Evolutionary conservation across 139 green algal species (phyloP), one percentile per base, ranked within the genome.

Genomic region (Auxenochlorella protothecoides): DNA sequence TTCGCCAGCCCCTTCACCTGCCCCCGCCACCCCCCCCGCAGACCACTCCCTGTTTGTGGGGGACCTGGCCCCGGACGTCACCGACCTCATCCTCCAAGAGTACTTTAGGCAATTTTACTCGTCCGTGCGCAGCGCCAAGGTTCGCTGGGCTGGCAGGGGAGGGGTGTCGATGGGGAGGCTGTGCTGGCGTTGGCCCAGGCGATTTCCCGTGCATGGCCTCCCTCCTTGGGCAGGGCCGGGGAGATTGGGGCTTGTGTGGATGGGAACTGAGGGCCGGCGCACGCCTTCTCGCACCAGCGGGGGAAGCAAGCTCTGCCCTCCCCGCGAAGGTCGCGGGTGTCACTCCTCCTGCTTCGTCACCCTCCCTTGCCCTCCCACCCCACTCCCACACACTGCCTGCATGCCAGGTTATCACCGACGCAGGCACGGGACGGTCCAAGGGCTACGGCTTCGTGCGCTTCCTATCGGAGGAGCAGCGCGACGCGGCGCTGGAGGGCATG

Each of bases 401-500:
- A 44, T 44, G 1, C 15, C 82, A 96, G 89, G 93, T 98, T 4
- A 96, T 98, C 59, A 89, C 83, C 3, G 93, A 98, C 76, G 84
- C 86, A 4, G 72, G 73, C 11, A 97, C 91, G 3, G 85, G 86
- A 3, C 81, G 91, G 9, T 92, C 85, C 63, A 97, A 97, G 73
- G 93, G 93, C 61, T 98, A 95, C 71, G 93, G 93, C 61, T 98
- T 98, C 80, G 93, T 98, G 27, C 85, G 93, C 6, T 98, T 98
- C 75, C 79, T 72, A 27, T 74, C 72, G 13, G 90, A 97, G 80
- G 69, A 66, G 6, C 89, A 98, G 72, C 79, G 92, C 1, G 90
- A 98, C 80, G 76, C 82, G 5, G 87, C 93, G 0, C 70, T 98
- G 5, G 71, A 54, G 0, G 86, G 95, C 68, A 97, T 98, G 93